A percentile compares a stretch with the other conserved stretches of the same genome.
These are phyloP conservation scores for Neofusicoccum kwambonambiense DNA, from an alignment of 2,329 filamentous ascomycete genomes.

Conservation along the genomic window DNA sequence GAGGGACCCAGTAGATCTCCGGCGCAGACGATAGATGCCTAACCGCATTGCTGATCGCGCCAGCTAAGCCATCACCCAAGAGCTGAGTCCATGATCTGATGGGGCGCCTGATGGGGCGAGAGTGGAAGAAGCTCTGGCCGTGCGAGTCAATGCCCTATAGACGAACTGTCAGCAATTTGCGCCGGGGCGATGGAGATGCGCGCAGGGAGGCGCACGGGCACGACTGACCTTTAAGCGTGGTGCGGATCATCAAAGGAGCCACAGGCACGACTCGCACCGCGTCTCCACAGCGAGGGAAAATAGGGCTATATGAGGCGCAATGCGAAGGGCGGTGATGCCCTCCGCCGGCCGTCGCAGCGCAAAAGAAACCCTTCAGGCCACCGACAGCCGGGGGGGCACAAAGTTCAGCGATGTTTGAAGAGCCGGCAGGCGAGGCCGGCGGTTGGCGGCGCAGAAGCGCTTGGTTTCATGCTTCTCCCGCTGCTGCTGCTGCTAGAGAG, in stretches of 20 bases:
- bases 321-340: not conserved
- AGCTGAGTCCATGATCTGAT: not conserved
- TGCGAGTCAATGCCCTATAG: slow-evolving; percentile 8
- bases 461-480: slow-evolving; percentile 1
- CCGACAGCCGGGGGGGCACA: not conserved
- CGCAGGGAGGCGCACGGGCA: not conserved
- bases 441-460: slow-evolving; percentile 3
- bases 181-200: not conserved
- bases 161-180: slow-evolving; percentile 1
- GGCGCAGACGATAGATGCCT: not conserved
- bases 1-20: not conserved
- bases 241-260: not conserved
- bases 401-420: not conserved
- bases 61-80: not conserved
- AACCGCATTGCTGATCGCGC: not conserved
- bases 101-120: slow-evolving; percentile 1
- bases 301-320: slow-evolving; percentile 3
- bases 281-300: not conserved
- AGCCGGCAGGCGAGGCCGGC: not conserved
- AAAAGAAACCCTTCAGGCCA: not conserved
- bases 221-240: slow-evolving; percentile 4
- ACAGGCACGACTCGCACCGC: not conserved
- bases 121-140: slow-evolving; percentile 7
- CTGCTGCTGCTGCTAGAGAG: not conserved
- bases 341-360: not conserved